Conservation (phyloP, 2,329 filamentous ascomycete species). For the Ambrosiella beaveri region DNA sequence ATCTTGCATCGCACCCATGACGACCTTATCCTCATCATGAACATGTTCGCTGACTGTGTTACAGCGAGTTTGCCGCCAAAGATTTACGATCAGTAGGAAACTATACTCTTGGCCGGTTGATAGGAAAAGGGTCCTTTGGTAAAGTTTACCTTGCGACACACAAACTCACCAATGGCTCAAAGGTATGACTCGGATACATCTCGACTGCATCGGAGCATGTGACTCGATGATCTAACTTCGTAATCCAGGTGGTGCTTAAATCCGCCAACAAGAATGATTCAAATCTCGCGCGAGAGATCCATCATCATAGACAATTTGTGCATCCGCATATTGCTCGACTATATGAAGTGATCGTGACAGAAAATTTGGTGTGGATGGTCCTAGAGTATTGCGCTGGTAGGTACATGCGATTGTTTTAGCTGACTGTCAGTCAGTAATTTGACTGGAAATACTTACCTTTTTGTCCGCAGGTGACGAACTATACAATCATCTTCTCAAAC, state of each 20-base stretch:
- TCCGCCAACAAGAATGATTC: conserved; percentile 91
- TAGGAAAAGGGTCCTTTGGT: conserved; percentile 95
- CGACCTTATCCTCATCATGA: neutral
- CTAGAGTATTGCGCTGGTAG: conserved; percentile 88
- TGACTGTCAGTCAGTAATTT: neutral
- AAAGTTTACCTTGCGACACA: conserved; percentile 94
- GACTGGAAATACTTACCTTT: neutral
- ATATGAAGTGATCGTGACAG: conserved; percentile 96
- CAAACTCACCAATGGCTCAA: conserved; percentile 96
- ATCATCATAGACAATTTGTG: conserved; percentile 93
- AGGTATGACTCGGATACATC: conserved; percentile 37
- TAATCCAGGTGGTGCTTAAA: conserved; percentile 67
- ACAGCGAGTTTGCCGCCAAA: conserved; percentile 80
- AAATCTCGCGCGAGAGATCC: conserved; percentile 92
- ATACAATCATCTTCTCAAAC: conserved; percentile 82
- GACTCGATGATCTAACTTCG: neutral
- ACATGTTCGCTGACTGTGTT: neutral
- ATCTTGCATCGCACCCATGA: neutral
- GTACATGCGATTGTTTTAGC: conserved; percentile 14
- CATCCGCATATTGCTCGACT: conserved; percentile 93
- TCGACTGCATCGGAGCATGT: neutral
- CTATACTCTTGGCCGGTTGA: conserved; percentile 77
- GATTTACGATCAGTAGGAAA: conserved; percentile 89
- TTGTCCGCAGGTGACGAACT: conserved; percentile 63
- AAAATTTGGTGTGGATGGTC: conserved; percentile 86